A percentile compares a stretch with the other conserved stretches of the same genome.
Conservation (phyloP, 2,329 filamentous ascomycete species). For the Herpotrichia juniperi region DNA sequence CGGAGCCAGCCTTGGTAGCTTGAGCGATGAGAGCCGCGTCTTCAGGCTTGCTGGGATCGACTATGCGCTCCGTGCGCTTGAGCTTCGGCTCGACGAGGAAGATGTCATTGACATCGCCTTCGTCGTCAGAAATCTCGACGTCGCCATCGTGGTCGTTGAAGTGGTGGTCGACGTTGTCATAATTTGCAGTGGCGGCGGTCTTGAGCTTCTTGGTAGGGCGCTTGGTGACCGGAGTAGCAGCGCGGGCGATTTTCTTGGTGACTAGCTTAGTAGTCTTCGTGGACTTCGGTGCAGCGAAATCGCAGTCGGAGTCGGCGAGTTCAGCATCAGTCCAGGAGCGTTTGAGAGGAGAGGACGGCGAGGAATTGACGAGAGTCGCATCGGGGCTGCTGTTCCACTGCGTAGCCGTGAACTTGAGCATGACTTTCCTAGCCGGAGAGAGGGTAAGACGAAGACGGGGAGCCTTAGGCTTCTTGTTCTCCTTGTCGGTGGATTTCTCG, state of each 20-base stretch:
- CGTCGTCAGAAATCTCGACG: background rate
- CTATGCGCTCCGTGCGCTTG: slow-evolving; percentile 28
- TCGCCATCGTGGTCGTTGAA: background rate
- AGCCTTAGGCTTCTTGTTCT: background rate
- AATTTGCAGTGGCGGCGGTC: background rate
- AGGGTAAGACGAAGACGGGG: background rate
- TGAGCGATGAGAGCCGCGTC: slow-evolving; percentile 25
- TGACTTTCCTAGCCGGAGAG: no score
- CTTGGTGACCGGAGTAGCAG: no score
- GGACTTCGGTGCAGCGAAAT: background rate
- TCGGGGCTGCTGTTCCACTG: no score
- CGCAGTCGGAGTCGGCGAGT: background rate
- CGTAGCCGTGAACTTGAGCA: no score
- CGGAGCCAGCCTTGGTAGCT: slow-evolving; percentile 23
- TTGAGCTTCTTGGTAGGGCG: slow-evolving; percentile 1
- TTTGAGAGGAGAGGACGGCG: background rate
- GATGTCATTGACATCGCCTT: background rate
- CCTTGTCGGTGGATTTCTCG: no score
- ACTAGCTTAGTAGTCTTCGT: background rate
- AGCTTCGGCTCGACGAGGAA: slow-evolving; percentile 17
- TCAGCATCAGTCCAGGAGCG: background rate
- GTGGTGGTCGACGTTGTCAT: background rate
- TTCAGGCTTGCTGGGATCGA: slow-evolving; percentile 20
- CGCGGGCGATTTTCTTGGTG: background rate
- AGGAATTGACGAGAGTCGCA: background rate